phyloP scores from a whole-genome alignment of 208 protist genomes.

The Perkinsela sp. region DNA sequence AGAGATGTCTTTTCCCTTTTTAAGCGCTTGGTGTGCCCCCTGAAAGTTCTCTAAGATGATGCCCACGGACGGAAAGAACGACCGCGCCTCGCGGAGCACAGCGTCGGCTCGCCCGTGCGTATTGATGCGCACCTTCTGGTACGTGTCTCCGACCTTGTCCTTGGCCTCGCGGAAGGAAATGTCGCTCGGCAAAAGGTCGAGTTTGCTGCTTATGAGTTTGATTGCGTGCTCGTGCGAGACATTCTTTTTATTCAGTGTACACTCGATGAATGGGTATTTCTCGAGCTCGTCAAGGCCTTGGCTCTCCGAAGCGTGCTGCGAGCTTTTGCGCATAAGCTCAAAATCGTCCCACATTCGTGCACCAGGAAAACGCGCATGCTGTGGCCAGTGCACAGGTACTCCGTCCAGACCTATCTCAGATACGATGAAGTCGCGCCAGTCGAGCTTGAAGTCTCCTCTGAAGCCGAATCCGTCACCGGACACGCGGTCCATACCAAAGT shows the following conservation, averaged over 20 bases:
- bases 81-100: background rate
- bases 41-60: background rate
- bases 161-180: background rate
- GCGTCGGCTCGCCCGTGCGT: background rate
- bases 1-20: background rate
- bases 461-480: too few species aligned
- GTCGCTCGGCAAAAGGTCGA: background rate
- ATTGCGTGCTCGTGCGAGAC: background rate
- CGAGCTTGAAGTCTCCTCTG: background rate
- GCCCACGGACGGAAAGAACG: background rate
- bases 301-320: too few species aligned
- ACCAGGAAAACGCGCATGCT: too few species aligned
- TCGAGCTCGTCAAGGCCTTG: background rate
- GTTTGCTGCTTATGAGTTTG: background rate
- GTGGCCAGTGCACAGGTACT: too few species aligned
- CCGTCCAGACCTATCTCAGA: background rate
- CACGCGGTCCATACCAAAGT: too few species aligned
- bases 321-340: too few species aligned
- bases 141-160: slow-evolving; percentile 1
- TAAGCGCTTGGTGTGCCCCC: background rate
- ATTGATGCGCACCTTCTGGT: background rate
- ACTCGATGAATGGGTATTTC: background rate
- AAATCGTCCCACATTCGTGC: too few species aligned
- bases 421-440: background rate
- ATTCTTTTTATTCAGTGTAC: background rate